Conservation (phyloP, 1,284 basidiomycete genomes). For the Heliocybe sulcata region DNA sequence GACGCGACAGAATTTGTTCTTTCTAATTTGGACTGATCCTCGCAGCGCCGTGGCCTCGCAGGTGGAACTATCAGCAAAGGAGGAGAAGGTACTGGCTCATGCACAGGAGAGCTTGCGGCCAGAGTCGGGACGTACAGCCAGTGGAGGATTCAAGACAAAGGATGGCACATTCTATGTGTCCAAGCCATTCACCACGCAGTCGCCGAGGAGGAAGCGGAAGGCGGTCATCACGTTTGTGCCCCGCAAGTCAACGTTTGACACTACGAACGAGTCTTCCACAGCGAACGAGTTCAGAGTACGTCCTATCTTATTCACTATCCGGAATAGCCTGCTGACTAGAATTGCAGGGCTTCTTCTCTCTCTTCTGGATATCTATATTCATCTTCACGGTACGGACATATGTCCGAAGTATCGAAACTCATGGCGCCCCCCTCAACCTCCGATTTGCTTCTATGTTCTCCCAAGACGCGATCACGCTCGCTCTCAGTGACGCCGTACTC, state of each 20-base stretch:
- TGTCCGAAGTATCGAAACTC: slow-evolving; percentile 67
- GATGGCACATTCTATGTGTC: slow-evolving; percentile 69
- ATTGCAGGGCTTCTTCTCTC: slow-evolving; percentile 81
- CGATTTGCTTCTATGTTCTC: slow-evolving; percentile 88
- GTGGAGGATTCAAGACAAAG: slow-evolving; percentile 45
- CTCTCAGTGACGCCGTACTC: slow-evolving; percentile 78
- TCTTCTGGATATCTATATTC: slow-evolving; percentile 89
- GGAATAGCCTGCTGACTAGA: slow-evolving; percentile 1
- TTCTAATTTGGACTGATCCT: no score
- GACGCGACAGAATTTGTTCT: no score
- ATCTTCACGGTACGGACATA: slow-evolving; percentile 76
- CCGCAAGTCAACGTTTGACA: slow-evolving; percentile 80
- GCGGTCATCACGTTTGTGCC: slow-evolving; percentile 81
- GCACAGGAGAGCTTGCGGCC: background rate
- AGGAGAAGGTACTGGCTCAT: background rate
- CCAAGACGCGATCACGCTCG: slow-evolving; percentile 77
- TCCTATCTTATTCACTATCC: background rate
- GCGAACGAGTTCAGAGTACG: slow-evolving; percentile 81
- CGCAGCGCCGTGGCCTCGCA: background rate
- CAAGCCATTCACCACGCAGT: slow-evolving; percentile 48
- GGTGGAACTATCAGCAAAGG: background rate
- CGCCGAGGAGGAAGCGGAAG: slow-evolving; percentile 56
- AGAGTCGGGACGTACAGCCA: slow-evolving; percentile 20
- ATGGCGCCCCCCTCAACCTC: slow-evolving; percentile 74
- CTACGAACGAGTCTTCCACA: slow-evolving; percentile 62